Percentiles rank a stretch among this genome's conserved stretches.
Conservation (phyloP, 345 rosid genomes). For the Ricinus communis region DNA sequence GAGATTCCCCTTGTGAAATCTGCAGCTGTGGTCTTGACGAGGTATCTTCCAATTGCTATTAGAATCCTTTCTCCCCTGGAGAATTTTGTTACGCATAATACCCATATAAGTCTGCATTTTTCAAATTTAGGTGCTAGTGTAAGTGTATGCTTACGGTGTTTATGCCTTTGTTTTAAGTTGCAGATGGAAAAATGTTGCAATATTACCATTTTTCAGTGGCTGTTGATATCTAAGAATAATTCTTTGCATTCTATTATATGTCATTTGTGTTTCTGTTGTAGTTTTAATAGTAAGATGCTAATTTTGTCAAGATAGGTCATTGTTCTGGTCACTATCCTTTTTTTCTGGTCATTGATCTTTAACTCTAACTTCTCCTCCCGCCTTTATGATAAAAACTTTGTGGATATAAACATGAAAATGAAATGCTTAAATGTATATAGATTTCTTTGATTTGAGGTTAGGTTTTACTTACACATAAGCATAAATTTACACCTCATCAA, state of each 20-base stretch:
- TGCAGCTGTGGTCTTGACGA: constrained; percentile 43
- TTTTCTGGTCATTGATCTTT: neutral
- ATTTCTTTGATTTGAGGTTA: neutral
- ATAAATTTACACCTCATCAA: neutral
- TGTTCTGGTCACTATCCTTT: neutral
- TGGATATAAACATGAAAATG: neutral
- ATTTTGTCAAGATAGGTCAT: neutral
- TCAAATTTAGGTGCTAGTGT: neutral
- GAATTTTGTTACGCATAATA: neutral
- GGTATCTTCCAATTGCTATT: constrained; percentile 36
- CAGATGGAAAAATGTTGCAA: neutral
- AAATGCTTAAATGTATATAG: neutral
- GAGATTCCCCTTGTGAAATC: constrained; percentile 51
- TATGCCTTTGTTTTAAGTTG: neutral
- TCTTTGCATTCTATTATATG: neutral
- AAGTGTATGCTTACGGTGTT: neutral
- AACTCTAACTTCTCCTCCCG: neutral
- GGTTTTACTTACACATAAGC: neutral
- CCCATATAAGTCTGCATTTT: neutral
- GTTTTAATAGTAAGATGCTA: neutral
- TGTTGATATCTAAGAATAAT: neutral
- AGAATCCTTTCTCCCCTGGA: neutral
- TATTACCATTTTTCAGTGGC: neutral
- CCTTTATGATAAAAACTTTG: neutral
- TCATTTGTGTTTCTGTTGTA: neutral